Evolutionary conservation across 2,329 filamentous ascomycete species (phyloP), one percentile per base, ranked within the genome.

Genomic region (Lachnellula suecica): DNA sequence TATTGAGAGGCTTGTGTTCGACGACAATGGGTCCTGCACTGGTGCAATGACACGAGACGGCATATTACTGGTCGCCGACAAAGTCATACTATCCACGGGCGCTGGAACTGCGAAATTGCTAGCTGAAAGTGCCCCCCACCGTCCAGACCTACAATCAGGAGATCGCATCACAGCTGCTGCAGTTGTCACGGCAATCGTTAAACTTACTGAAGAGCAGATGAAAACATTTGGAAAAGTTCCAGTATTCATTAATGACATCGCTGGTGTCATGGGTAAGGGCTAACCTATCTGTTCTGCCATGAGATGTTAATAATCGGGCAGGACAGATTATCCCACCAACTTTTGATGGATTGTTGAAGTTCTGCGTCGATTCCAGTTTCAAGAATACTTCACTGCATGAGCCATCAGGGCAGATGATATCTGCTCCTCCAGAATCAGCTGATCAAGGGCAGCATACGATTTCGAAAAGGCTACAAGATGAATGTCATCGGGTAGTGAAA

Each of bases 321-420:
- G 60, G 60, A 13, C 49, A 60, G 40, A 53, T 58, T n/a, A 71
- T 79, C 5, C 76, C 75, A 1, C 75, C 75, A 13, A 77, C 77
- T 8, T 58, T 65, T 3, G 70, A 77, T 27, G 75, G 78, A 1
- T 70, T 78, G 2, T 72, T 86, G 53, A 86, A 86, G 64, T 83
- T 84, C 69, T 84, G 82, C 53, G 82, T 81, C 61, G 74, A 83
- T 45, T 73, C 76, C 19, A 82, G 79, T 49, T 79, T 85, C 61
- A 80, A 74, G 37, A 84, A 84, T 62, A 78, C 73, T 6, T 64
- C 74, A 22, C 68, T 67, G 0, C 73, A 74, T 55, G 74, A 76
- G 0, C 49, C 68, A 2, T 77, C 76, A 2, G 78, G 79, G 2
- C 73, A 77, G 54, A 67, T 65, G 44, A 79, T 85, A 59, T 63